Conservation (phyloP, 2,329 filamentous ascomycete species). For the Hymenoscyphus fructigenus region DNA sequence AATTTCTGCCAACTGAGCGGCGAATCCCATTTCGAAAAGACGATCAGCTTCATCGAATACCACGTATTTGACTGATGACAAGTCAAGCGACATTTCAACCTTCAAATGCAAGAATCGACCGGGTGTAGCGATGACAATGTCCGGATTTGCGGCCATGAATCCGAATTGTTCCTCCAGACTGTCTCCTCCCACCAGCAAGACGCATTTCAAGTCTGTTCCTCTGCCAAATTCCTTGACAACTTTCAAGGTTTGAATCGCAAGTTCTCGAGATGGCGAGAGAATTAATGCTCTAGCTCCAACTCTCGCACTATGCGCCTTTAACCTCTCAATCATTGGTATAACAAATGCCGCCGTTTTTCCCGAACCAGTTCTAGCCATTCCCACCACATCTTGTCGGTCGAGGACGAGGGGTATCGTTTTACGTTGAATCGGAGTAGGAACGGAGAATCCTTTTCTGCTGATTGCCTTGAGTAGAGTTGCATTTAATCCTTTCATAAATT, state of each 20-base stretch:
- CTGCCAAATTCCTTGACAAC: slow-evolving; percentile 92
- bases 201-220: slow-evolving; percentile 88
- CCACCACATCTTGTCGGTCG: slow-evolving; percentile 92
- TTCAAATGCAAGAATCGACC: slow-evolving; percentile 95
- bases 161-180: slow-evolving; percentile 93
- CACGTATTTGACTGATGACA: slow-evolving; percentile 90
- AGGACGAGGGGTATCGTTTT: slow-evolving; percentile 93
- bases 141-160: slow-evolving; percentile 89
- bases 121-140: slow-evolving; percentile 95
- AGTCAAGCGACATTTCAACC: slow-evolving; percentile 89
- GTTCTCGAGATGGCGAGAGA: slow-evolving; percentile 87
- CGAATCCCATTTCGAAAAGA: slow-evolving; percentile 98
- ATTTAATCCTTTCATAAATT: slow-evolving; percentile 62
- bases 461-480: slow-evolving; percentile 85
- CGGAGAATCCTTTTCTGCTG: slow-evolving; percentile 87
- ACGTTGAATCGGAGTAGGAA: slow-evolving; percentile 95
- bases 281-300: slow-evolving; percentile 86
- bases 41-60: slow-evolving; percentile 98
- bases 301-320: slow-evolving; percentile 83
- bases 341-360: slow-evolving; percentile 98
- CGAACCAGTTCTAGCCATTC: slow-evolving; percentile 97
- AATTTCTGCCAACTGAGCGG: slow-evolving; percentile 89
- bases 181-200: slow-evolving; percentile 90
- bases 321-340: slow-evolving; percentile 94
- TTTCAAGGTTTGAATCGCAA: slow-evolving; percentile 92